These are phyloP conservation scores for Beauveria medogensis DNA, from an alignment of 2,329 filamentous ascomycete species.

Conservation along the genomic window DNA sequence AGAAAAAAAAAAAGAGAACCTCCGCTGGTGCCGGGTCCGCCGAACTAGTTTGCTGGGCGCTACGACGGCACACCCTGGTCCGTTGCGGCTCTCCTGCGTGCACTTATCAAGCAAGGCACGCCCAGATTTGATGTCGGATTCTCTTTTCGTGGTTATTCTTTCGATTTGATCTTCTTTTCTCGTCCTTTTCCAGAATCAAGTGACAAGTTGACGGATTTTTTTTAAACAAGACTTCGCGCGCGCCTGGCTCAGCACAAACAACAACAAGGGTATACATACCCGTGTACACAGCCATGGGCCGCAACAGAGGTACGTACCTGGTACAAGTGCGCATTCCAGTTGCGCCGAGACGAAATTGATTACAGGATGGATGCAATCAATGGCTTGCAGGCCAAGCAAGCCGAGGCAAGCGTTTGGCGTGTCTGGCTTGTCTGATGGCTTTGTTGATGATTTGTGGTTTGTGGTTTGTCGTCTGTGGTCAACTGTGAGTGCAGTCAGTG, in stretches of 20 bases:
- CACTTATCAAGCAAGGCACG: background rate
- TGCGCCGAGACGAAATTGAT: background rate
- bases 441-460: background rate
- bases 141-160: background rate
- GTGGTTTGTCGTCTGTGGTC: background rate
- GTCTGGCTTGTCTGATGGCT: background rate
- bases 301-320: slow-evolving; percentile 12
- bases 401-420: background rate
- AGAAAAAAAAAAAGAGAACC: background rate
- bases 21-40: slow-evolving; percentile 8
- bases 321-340: slow-evolving; percentile 9
- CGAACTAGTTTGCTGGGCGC: slow-evolving; percentile 2
- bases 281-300: slow-evolving; percentile 10
- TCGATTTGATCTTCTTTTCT: background rate
- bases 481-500: background rate
- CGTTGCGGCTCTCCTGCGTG: background rate
- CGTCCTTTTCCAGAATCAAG: too few species aligned
- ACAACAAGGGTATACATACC: background rate
- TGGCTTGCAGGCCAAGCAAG: background rate
- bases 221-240: too few species aligned
- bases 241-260: too few species aligned
- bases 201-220: too few species aligned
- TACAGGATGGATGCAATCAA: background rate
- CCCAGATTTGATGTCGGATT: background rate
- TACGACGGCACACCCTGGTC: slow-evolving; percentile 2